A percentile compares a stretch with the other conserved stretches of the same genome.
Conservation (phyloP, 31 red algal species). For the Endocladia muricata region DNA sequence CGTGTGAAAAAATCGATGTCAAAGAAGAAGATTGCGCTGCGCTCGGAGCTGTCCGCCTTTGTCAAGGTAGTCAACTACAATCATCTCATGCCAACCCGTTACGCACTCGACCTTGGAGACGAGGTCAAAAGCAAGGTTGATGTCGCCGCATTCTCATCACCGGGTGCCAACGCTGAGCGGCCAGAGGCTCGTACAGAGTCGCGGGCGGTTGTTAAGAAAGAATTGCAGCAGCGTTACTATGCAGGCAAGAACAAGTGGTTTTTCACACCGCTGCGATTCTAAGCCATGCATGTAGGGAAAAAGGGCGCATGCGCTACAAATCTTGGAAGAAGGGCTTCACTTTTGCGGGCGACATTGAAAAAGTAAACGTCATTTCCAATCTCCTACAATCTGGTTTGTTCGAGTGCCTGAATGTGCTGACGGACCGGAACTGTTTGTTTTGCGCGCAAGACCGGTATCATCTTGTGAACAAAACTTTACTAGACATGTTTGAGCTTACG, state of each 20-base stretch:
- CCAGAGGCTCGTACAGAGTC: slow-evolving; percentile 65
- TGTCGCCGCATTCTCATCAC: slow-evolving; percentile 53
- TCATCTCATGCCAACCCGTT: slow-evolving; percentile 97
- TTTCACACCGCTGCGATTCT: slow-evolving; percentile 90
- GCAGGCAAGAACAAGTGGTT: slow-evolving; percentile 94
- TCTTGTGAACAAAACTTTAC: too few relatives aligned
- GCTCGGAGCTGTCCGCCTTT: slow-evolving; percentile 78
- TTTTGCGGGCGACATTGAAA: too few relatives aligned
- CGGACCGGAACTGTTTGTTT: too few relatives aligned
- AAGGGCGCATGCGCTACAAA: too few relatives aligned
- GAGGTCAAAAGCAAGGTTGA: slow-evolving; percentile 52
- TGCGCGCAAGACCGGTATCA: too few relatives aligned
- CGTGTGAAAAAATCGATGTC: slow-evolving; percentile 85
- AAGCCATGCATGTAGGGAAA: too few relatives aligned
- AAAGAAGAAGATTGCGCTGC: slow-evolving; percentile 78
- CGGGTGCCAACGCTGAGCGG: slow-evolving; percentile 59
- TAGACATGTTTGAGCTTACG: not conserved
- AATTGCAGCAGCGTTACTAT: slow-evolving; percentile 80
- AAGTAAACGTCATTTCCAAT: too few relatives aligned
- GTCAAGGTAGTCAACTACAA: slow-evolving; percentile 94
- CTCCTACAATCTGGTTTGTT: too few relatives aligned
- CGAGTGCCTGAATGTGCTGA: too few relatives aligned
- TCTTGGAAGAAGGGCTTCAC: too few relatives aligned
- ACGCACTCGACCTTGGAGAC: slow-evolving; percentile 82
- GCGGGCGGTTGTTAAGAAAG: slow-evolving; percentile 54